These are phyloP conservation scores for Diaporthe citrichinensis DNA, from an alignment of 2,329 filamentous ascomycete genomes.

Conservation along the genomic window DNA sequence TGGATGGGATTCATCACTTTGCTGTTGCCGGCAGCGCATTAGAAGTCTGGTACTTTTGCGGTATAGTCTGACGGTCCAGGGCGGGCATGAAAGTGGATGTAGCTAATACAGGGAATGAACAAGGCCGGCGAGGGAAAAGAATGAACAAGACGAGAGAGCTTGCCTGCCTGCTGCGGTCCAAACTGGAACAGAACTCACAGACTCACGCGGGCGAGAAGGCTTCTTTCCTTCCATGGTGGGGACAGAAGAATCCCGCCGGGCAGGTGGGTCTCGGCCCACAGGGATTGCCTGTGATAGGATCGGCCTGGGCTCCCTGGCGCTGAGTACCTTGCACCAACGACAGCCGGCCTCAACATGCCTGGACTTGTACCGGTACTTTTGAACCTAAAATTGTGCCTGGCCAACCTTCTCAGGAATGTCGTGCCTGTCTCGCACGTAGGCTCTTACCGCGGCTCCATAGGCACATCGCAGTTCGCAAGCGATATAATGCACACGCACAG, in stretches of 20 bases:
- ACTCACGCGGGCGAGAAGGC: conserved; percentile 19
- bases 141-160: neutral
- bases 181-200: neutral
- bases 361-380: conserved; percentile 12
- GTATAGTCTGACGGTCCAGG: conserved; percentile 20
- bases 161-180: neutral
- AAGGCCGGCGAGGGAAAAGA: neutral
- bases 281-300: conserved; percentile 9
- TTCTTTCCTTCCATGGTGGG: conserved; percentile 34
- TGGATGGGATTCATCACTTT: conserved; percentile 25
- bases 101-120: neutral
- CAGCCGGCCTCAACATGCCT: neutral
- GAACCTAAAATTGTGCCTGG: conserved; percentile 21
- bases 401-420: neutral
- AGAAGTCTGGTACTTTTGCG: conserved; percentile 30
- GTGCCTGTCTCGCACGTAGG: neutral
- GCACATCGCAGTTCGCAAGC: neutral
- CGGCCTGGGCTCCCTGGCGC: conserved; percentile 7
- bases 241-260: conserved; percentile 20
- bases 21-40: conserved; percentile 13
- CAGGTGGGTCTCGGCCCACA: conserved; percentile 21
- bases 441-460: neutral
- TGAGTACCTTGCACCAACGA: conserved; percentile 18
- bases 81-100: neutral
- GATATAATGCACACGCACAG: neutral